phyloP scores from a whole-genome alignment of 345 rosid genomes.

The Euphorbia lathyris region DNA sequence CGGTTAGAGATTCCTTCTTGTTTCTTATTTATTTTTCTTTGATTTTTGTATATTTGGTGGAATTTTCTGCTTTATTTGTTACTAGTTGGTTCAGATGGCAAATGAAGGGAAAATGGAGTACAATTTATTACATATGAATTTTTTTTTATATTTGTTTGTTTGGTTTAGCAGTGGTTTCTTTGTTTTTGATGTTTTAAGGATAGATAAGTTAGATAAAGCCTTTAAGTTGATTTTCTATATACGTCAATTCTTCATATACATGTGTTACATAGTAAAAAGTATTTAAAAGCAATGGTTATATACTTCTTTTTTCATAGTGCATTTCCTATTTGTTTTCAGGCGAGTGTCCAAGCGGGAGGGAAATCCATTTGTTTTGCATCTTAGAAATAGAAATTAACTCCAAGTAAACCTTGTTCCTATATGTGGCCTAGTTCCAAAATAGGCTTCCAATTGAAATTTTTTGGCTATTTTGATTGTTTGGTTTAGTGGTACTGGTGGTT shows the following conservation, averaged over 20 bases:
- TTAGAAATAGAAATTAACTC: not conserved
- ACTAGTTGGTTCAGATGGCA: no score
- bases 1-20: constrained; percentile 30
- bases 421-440: no score
- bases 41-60: not conserved
- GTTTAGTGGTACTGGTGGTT: not conserved
- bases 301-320: not conserved
- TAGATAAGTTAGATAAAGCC: not conserved
- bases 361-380: not conserved
- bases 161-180: not conserved
- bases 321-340: not conserved
- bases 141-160: not conserved
- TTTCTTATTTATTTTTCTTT: not conserved
- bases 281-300: not conserved
- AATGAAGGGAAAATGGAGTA: no score
- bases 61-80: not conserved
- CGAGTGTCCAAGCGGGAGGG: not conserved
- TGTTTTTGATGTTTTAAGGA: not conserved
- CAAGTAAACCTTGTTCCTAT: not conserved
- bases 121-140: not conserved
- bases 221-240: not conserved
- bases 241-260: not conserved
- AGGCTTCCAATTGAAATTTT: no score
- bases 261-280: not conserved
- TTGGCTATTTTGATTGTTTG: not conserved